phyloP scores from a whole-genome alignment of 129 eudicot genomes.

The Daucus carota region DNA sequence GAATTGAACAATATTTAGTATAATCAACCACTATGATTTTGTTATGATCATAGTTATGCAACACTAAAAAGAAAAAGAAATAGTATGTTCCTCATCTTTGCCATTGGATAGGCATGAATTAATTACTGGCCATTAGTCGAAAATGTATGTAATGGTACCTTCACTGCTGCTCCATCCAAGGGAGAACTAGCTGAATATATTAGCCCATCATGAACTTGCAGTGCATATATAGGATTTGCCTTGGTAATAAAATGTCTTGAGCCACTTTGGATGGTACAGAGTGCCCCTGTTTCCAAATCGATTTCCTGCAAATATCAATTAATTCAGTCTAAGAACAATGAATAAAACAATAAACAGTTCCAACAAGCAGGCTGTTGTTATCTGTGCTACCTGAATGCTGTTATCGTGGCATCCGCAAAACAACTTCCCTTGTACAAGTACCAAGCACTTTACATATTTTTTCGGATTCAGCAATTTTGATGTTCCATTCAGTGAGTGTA shows the following conservation, averaged over 20 bases:
- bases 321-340: neutral
- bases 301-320: constrained; percentile 39
- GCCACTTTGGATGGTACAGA: constrained; percentile 52
- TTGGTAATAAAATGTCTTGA: constrained; percentile 51
- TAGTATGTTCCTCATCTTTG: neutral
- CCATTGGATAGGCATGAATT: neutral
- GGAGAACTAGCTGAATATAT: constrained; percentile 50
- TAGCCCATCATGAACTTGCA: constrained; percentile 54
- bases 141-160: constrained; percentile 28
- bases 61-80: neutral
- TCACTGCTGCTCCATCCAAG: constrained; percentile 59
- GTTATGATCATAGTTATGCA: neutral
- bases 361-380: neutral
- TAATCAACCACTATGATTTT: constrained; percentile 2
- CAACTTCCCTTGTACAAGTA: constrained; percentile 57
- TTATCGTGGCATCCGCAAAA: constrained; percentile 71
- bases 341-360: neutral
- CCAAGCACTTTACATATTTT: constrained; percentile 57
- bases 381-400: constrained; percentile 61
- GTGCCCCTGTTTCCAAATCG: constrained; percentile 57
- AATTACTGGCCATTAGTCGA: neutral
- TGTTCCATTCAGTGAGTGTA: constrained; percentile 61
- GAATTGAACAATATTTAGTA: neutral
- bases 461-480: constrained; percentile 50
- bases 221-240: constrained; percentile 43